These are phyloP conservation scores for Dinochytrium kinnereticum DNA, from an alignment of 371 early-diverging fungal genomes.

Conservation along the genomic window DNA sequence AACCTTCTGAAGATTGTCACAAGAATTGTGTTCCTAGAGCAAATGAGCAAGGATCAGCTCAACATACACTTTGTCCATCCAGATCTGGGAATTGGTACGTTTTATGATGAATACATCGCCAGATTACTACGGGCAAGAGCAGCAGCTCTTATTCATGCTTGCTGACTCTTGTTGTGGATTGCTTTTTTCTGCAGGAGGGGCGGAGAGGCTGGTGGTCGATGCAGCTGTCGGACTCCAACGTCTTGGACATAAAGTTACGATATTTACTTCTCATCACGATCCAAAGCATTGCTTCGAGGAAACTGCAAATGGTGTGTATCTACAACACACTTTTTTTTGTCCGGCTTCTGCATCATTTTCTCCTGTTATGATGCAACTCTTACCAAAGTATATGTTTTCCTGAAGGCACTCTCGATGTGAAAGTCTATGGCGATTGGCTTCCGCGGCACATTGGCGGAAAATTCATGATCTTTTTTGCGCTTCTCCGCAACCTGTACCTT, in stretches of 20 bases:
- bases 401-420: conserved; percentile 76
- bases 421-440: conserved; percentile 73
- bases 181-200: conserved; percentile 69
- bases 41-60: conserved; percentile 43
- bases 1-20: too few species aligned
- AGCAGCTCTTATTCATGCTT: background rate
- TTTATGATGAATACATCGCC: background rate
- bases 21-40: too few species aligned
- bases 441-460: conserved; percentile 74
- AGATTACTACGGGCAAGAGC: background rate
- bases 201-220: conserved; percentile 95
- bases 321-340: background rate
- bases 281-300: conserved; percentile 89
- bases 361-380: too few species aligned
- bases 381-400: background rate
- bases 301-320: conserved; percentile 75
- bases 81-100: conserved; percentile 84
- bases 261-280: conserved; percentile 93
- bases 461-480: conserved; percentile 82
- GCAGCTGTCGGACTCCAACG: conserved; percentile 81
- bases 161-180: background rate
- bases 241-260: conserved; percentile 77
- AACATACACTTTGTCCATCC: conserved; percentile 82
- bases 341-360: too few species aligned
- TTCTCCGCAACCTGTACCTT: conserved; percentile 77